phyloP scores from a whole-genome alignment of 1,284 basidiomycete species.

The Quambalaria eucalypti region DNA sequence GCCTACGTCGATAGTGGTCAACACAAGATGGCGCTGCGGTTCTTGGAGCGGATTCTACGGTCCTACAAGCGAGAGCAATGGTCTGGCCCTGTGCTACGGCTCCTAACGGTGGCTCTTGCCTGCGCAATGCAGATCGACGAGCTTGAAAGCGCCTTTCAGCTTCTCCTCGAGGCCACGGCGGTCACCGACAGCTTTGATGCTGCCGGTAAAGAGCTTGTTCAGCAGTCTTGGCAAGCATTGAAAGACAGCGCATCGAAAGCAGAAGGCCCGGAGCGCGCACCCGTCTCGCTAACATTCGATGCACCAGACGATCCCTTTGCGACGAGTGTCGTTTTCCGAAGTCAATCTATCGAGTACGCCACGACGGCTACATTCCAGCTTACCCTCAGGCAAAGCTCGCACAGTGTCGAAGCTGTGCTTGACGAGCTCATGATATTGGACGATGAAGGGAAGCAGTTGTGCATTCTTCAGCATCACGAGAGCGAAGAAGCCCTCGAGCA shows the following conservation, averaged over 20 bases:
- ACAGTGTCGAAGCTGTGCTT: too few relatives aligned
- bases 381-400: too few relatives aligned
- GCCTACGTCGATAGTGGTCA: conserved; percentile 19
- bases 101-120: conserved; percentile 13
- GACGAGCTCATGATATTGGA: too few relatives aligned
- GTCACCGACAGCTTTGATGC: too few relatives aligned
- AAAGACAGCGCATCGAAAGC: too few relatives aligned
- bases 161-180: conserved; percentile 2
- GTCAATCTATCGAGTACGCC: not conserved
- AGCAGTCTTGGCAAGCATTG: too few relatives aligned
- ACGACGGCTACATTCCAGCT: not conserved
- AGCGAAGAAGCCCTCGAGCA: too few relatives aligned
- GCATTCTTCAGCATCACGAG: too few relatives aligned
- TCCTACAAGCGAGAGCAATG: conserved; percentile 20
- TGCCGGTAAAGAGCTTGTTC: too few relatives aligned
- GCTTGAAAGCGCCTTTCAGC: conserved; percentile 2
- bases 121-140: conserved; percentile 15
- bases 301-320: not conserved
- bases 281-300: not conserved
- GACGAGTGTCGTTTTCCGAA: not conserved
- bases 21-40: conserved; percentile 26
- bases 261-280: not conserved
- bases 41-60: conserved; percentile 28
- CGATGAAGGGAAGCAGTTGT: too few relatives aligned
- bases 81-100: conserved; percentile 2